phyloP scores from a whole-genome alignment of 495 filamentous ascomycete species.

The Pseudoneurospora amorphoporcata region DNA sequence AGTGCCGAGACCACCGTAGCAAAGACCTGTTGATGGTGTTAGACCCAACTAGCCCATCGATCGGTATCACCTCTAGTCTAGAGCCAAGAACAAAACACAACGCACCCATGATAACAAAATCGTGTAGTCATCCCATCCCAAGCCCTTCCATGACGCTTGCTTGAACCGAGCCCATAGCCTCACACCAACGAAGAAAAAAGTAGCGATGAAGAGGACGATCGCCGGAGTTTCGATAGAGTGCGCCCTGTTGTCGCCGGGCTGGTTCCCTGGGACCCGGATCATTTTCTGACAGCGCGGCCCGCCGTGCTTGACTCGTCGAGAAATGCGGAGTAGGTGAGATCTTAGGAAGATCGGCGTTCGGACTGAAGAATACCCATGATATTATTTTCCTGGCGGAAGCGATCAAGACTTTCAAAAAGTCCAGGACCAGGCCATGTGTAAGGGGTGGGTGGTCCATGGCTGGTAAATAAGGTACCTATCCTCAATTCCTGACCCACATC shows the following conservation, averaged over 20 bases:
- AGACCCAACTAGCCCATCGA: not conserved
- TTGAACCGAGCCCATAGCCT: constrained; percentile 21
- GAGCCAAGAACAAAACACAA: not conserved
- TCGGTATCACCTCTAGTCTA: not conserved
- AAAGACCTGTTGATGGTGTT: constrained; percentile 16
- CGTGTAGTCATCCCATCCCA: constrained; percentile 29
- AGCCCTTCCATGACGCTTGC: constrained; percentile 15
- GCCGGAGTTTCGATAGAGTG: constrained; percentile 23
- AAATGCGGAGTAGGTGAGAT: not conserved
- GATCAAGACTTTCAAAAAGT: not conserved
- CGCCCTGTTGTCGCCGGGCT: constrained; percentile 16
- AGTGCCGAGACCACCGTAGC: constrained; percentile 17
- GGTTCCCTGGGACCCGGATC: constrained; percentile 8
- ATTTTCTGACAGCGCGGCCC: not conserved
- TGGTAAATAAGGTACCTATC: not conserved
- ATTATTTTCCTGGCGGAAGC: not conserved
- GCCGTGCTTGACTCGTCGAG: not conserved
- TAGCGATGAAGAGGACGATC: constrained; percentile 24
- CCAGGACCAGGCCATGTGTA: not conserved
- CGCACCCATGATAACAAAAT: constrained; percentile 24
- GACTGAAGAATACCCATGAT: not conserved
- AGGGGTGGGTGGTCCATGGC: not conserved
- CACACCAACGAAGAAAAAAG: constrained; percentile 19
- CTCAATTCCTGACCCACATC: not conserved
- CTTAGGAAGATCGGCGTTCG: not conserved